Conservation (phyloP, 225 moss, liverwort and hornwort species). For the Ulota crispa region DNA sequence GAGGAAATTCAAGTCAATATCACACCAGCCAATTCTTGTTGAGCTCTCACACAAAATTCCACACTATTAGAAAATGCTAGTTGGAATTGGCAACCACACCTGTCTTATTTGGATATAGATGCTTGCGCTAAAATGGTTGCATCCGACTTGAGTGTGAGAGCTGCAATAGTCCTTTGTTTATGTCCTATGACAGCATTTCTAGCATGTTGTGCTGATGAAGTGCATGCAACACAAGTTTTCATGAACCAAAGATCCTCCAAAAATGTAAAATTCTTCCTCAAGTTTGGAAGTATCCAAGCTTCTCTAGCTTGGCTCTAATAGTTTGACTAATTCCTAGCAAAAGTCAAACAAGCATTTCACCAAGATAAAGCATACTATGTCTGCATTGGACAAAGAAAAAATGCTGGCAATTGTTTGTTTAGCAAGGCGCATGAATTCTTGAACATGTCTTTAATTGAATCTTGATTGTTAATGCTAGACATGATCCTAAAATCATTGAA, state of each 20-base stretch:
- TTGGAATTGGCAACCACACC: not conserved
- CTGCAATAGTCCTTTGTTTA: not conserved
- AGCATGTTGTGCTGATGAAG: not conserved
- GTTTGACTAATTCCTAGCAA: not conserved
- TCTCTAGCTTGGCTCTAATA: not conserved
- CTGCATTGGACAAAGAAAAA: not conserved
- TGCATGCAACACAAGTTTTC: not conserved
- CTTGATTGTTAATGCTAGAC: too few species aligned
- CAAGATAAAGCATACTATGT: not conserved
- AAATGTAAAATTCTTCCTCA: not conserved
- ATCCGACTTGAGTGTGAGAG: not conserved
- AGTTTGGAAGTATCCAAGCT: not conserved
- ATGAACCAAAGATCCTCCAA: not conserved
- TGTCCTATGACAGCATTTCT: not conserved
- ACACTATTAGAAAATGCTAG: not conserved
- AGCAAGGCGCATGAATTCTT: not conserved
- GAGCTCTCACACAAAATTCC: not conserved
- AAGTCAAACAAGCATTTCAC: not conserved
- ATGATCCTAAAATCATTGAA: too few species aligned
- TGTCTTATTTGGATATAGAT: not conserved
- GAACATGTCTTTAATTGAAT: not conserved
- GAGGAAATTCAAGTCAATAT: not conserved
- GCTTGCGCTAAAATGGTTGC: not conserved
- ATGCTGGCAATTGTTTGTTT: not conserved
- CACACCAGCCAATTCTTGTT: not conserved